Evolutionary conservation across 148 eudicot genomes (phyloP), one percentile per base, ranked within the genome.

Genomic region (Tetragonia tetragonoides): DNA sequence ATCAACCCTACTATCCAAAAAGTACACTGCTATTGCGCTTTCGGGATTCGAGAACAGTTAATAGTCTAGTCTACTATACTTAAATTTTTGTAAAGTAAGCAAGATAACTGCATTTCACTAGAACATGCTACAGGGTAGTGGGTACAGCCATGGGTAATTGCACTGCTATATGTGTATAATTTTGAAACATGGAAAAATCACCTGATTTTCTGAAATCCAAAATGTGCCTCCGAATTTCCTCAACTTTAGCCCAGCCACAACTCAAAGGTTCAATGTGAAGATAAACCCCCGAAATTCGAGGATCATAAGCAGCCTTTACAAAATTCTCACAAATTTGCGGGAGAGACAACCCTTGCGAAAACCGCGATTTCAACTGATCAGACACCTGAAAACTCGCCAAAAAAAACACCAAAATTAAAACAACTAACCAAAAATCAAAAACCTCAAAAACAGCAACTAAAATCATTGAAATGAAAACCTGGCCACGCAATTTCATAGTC

Each of bases 251-350:
- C 98, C 98, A 94, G 34, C 98, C 99, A 74, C 97, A 92, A 75
- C 68, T 80, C 85, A 95, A 83, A 61, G 87, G 77, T 61, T 95
- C 99, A 73, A 95, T 91, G 56, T 95, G 99, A 68, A 95, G 91
- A 83, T 95, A 95, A 65, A 95, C 82, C 42, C 96, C 99, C 73
- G 93, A 77, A 41, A 95, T 88, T 61, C 97, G 90, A 85, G 99
- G 97, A 88, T 92, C 99, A 85, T 93, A 87, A 46, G 99, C 96
- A 53, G 97, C 99, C 85, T 95, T 95, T 2, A 84, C 77, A 63
- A 95, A 86, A 83, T 95, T 95, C 81, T 95, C 97, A 81, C 99
- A 95, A 77, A 95, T 84, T 84, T 93, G 97, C 54, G 99, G 99
- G 49, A 92, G 85, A n/a, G 99, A 95, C 56, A 92, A 76, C 66